A percentile compares a stretch with the other conserved stretches of the same genome.
These are phyloP conservation scores for Debaryomyces prosopidis DNA, from an alignment of 805 yeast genomes.

Conservation along the genomic window DNA sequence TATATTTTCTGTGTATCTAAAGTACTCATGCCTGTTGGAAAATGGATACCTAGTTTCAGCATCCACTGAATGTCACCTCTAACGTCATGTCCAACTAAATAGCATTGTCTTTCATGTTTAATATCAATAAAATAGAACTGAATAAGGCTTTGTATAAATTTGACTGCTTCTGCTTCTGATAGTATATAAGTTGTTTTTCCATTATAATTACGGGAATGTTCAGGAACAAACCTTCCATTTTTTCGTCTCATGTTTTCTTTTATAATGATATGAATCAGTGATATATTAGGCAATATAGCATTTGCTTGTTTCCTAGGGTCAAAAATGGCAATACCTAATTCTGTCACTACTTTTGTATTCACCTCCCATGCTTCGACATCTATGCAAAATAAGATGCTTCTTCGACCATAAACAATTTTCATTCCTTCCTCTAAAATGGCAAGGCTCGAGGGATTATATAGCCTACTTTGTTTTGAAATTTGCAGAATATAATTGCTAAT, in stretches of 20 bases:
- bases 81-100: constrained; percentile 62
- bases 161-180: constrained; percentile 32
- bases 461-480: background rate
- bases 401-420: constrained; percentile 8
- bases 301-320: constrained; percentile 50
- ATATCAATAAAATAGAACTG: constrained; percentile 41
- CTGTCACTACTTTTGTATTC: constrained; percentile 46
- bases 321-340: constrained; percentile 57
- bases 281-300: constrained; percentile 40
- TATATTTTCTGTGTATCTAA: constrained; percentile 54
- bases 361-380: constrained; percentile 61
- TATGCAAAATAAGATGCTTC: constrained; percentile 42
- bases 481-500: background rate
- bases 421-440: constrained; percentile 1
- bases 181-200: constrained; percentile 51
- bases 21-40: constrained; percentile 34
- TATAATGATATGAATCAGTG: constrained; percentile 44
- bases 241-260: constrained; percentile 40
- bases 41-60: constrained; percentile 39
- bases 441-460: background rate
- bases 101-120: constrained; percentile 13
- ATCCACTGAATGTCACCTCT: constrained; percentile 61
- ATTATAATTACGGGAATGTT: constrained; percentile 50
- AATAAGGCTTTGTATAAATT: constrained; percentile 43
- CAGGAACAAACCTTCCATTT: constrained; percentile 57